Evolutionary conservation across 345 rosid species (phyloP), one percentile per base, ranked within the genome.

Genomic region (Hibiscus syriacus): DNA sequence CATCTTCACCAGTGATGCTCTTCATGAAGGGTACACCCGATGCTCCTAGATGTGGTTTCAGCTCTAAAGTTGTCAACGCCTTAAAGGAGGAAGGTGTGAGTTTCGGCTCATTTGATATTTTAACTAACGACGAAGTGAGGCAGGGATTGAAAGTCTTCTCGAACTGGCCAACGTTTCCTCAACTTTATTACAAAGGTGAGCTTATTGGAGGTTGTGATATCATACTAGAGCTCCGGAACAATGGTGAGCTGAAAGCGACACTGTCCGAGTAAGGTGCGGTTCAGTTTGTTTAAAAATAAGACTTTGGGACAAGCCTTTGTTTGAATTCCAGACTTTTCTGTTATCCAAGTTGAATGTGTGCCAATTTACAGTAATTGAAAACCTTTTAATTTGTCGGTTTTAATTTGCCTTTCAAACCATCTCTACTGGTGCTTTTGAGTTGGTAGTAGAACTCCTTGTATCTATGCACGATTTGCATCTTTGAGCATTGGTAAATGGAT

Each of bases 11-110:
- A 0, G 96, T 84, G 64, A 91, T 94, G 90, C 88, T 94, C 14
- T 94, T 94, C 87, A 91, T 94, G 93, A 89, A 94, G 80, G 99
- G 99, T n/a, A 83, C 73, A 54, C 99, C 96, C 0, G 96, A 89
- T 72, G 86, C 85, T 64, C 98, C 99, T 0, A 78, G 81, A 73
- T 91, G 99, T 3, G 99, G 99, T 58, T 94, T 91, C 65, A 89
- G 98, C 77, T 91, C 99, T 55, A 89, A 87, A 78, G 99, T 94
- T 30, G 96, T 89, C 52, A 87, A 83, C 54, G 87, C 96, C 6
- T 69, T 91, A 53, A 85, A 74, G 68, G 99, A 84, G 67, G 90
- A 84, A 57, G 84, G 81, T 8, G 78, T 94, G 66, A 70, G 67
- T 73, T 94, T 91, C 19, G 90, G 90, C 14, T 84, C 90, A 27